Percentiles rank a stretch among this genome's conserved stretches.
phyloP scores from a whole-genome alignment of 805 yeast species.

The Ogataea philodendri region DNA sequence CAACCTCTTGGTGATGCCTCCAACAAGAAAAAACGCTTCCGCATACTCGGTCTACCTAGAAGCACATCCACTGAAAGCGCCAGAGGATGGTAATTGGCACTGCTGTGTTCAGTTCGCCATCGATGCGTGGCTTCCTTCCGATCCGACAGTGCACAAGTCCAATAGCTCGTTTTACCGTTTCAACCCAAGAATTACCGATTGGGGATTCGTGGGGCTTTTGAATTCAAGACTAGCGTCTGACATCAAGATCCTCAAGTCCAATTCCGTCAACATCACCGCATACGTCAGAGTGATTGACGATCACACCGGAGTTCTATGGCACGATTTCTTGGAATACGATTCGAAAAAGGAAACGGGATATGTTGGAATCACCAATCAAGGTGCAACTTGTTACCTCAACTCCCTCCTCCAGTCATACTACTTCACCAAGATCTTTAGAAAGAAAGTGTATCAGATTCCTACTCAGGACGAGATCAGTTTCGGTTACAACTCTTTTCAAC shows the following conservation, averaged over 20 bases:
- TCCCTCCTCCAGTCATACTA: constrained; percentile 88
- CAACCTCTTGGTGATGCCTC: constrained; percentile 73
- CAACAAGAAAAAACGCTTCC: constrained; percentile 58
- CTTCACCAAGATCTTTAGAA: constrained; percentile 78
- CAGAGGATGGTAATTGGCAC: constrained; percentile 56
- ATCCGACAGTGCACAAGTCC: constrained; percentile 56
- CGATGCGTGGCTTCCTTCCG: constrained; percentile 76
- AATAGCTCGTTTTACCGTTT: constrained; percentile 79
- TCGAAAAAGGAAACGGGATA: constrained; percentile 85
- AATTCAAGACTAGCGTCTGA: constrained; percentile 48
- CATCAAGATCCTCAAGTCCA: constrained; percentile 39
- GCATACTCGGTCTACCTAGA: constrained; percentile 76
- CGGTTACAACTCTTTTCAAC: constrained; percentile 32
- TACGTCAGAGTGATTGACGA: constrained; percentile 78
- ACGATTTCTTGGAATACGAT: constrained; percentile 77
- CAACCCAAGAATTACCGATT: constrained; percentile 72
- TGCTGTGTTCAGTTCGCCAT: constrained; percentile 91
- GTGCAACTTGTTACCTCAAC: constrained; percentile 96
- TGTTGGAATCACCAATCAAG: constrained; percentile 93
- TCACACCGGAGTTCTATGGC: constrained; percentile 94
- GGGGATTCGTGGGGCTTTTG: constrained; percentile 89
- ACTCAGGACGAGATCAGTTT: constrained; percentile 52
- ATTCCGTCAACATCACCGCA: constrained; percentile 67
- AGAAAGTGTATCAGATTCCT: constrained; percentile 86
- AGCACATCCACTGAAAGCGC: constrained; percentile 50